A percentile compares a stretch with the other conserved stretches of the same genome.
Evolutionary conservation across 257 asterid species (phyloP).

Genomic region (Rehmannia glutinosa): DNA sequence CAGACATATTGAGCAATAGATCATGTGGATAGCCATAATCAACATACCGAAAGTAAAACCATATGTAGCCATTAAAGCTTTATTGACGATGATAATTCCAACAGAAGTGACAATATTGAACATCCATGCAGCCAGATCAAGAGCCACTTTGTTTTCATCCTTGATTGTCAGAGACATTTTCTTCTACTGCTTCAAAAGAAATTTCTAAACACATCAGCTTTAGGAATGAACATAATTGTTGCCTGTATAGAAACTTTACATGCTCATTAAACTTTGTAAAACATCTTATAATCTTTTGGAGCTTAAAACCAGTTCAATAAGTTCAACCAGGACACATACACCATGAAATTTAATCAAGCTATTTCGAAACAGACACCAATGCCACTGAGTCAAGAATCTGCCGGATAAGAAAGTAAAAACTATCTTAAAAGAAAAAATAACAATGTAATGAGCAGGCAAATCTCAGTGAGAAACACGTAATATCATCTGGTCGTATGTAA

Average conservation of each 20-base stretch:
- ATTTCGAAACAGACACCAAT: not conserved
- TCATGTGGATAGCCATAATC: not conserved
- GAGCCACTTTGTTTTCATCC: slow-evolving; percentile 43
- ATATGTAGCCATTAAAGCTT: slow-evolving; percentile 59
- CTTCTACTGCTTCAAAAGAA: slow-evolving; percentile 20
- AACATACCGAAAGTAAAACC: slow-evolving; percentile 60
- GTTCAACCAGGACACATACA: not conserved
- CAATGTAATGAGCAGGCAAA: not conserved
- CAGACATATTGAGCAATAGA: not conserved
- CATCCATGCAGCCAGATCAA: slow-evolving; percentile 59
- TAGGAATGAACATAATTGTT: not conserved
- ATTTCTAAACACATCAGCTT: not conserved
- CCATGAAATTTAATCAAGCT: not conserved
- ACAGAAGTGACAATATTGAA: slow-evolving; percentile 69
- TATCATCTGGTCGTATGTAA: not conserved
- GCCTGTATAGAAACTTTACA: not conserved
- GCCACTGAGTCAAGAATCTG: not conserved
- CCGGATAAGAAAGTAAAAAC: not conserved
- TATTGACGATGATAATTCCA: slow-evolving; percentile 58
- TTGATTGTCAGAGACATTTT: slow-evolving; percentile 44
- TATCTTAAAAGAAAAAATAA: not conserved
- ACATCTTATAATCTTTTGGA: not conserved
- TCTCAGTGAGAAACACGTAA: too few species aligned
- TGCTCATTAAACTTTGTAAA: not conserved
- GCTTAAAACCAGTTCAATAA: not conserved